A percentile compares a stretch with the other conserved stretches of the same genome.
Conservation (phyloP, 768 basidiomycete genomes). For the Daedaleopsis sinensis region DNA sequence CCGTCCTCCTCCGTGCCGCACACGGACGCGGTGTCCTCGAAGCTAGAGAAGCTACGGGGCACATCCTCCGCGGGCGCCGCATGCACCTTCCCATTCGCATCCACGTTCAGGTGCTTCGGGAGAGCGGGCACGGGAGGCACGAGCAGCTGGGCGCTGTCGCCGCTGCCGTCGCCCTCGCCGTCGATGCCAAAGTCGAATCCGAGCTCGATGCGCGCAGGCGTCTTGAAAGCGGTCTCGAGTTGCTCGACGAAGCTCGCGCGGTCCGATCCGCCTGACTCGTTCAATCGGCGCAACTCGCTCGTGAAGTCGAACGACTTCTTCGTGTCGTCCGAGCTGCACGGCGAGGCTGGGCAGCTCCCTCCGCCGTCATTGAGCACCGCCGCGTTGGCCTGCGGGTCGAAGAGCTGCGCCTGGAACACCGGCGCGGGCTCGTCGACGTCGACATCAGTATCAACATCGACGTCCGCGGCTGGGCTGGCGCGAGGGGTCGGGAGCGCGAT, state of each 20-base stretch:
- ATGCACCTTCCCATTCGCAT: not conserved
- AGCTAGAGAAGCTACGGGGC: slow-evolving; percentile 26
- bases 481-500: slow-evolving; percentile 39
- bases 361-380: slow-evolving; percentile 48
- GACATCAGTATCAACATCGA: slow-evolving; percentile 4
- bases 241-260: slow-evolving; percentile 79
- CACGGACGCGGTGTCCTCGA: slow-evolving; percentile 16
- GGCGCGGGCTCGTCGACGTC: slow-evolving; percentile 31
- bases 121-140: slow-evolving; percentile 53
- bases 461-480: slow-evolving; percentile 1
- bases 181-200: slow-evolving; percentile 47
- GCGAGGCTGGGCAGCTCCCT: slow-evolving; percentile 38
- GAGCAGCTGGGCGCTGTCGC: too few relatives aligned
- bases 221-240: slow-evolving; percentile 78
- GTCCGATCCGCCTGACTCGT: slow-evolving; percentile 70
- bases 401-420: slow-evolving; percentile 45
- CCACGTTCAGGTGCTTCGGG: slow-evolving; percentile 5
- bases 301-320: slow-evolving; percentile 87
- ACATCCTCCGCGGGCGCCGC: slow-evolving; percentile 22
- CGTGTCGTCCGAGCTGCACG: slow-evolving; percentile 62
- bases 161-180: slow-evolving; percentile 28
- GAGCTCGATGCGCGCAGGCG: slow-evolving; percentile 70
- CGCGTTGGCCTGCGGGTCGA: slow-evolving; percentile 44
- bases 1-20: slow-evolving; percentile 14
- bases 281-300: slow-evolving; percentile 69